A percentile compares a stretch with the other conserved stretches of the same genome.
Evolutionary conservation across 306 rosid species (phyloP).

Genomic region (Quercus glauca): DNA sequence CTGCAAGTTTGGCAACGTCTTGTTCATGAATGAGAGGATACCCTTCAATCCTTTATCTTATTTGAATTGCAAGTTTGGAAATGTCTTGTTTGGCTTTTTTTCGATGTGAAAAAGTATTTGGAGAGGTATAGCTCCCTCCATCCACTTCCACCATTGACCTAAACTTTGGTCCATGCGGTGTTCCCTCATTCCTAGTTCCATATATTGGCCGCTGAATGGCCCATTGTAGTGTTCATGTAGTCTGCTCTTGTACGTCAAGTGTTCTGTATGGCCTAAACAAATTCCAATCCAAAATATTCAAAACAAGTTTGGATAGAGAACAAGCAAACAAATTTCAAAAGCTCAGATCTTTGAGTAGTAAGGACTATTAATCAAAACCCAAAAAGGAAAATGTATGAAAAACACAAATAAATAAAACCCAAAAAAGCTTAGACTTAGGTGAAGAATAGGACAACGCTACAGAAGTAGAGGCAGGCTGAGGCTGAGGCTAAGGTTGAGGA

Average conservation of each 20-base stretch:
- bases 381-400: too few relatives aligned
- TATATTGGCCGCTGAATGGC: conserved; percentile 26
- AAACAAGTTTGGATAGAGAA: background rate
- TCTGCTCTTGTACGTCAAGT: conserved; percentile 15
- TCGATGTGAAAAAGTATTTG: conserved; percentile 17
- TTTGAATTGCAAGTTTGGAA: too few relatives aligned
- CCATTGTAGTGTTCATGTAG: conserved; percentile 33
- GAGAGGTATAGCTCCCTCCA: conserved; percentile 30
- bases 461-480: too few relatives aligned
- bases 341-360: too few relatives aligned
- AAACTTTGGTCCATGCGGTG: conserved; percentile 13
- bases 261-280: conserved; percentile 5
- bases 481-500: too few relatives aligned
- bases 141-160: conserved; percentile 41
- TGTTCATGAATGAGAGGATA: too few relatives aligned
- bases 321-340: too few relatives aligned
- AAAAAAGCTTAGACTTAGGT: too few relatives aligned
- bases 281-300: background rate
- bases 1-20: conserved; percentile 40
- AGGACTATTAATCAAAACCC: too few relatives aligned
- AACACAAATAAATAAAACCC: too few relatives aligned
- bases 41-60: too few relatives aligned
- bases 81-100: conserved; percentile 50
- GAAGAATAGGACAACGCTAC: too few relatives aligned
- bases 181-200: conserved; percentile 40